phyloP scores from a whole-genome alignment of 129 eudicot genomes.

The Lonicera japonica region DNA sequence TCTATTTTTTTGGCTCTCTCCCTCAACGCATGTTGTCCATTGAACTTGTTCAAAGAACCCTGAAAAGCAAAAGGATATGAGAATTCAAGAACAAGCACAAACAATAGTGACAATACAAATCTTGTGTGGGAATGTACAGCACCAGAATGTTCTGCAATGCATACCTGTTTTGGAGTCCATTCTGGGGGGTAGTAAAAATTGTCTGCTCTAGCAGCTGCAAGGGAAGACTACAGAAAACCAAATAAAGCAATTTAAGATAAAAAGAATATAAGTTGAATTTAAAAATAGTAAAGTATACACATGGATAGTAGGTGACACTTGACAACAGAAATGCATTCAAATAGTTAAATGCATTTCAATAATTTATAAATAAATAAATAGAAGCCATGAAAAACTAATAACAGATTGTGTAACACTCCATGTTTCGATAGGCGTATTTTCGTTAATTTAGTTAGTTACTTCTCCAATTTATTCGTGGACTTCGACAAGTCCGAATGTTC shows the following conservation, averaged over 20 bases:
- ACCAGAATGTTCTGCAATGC: not conserved
- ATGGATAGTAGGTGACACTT: not conserved
- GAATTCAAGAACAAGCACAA: slow-evolving; percentile 6
- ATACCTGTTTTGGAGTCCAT: slow-evolving; percentile 93
- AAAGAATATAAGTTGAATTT: too few relatives aligned
- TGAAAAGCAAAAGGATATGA: slow-evolving; percentile 21
- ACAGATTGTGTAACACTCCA: too few relatives aligned
- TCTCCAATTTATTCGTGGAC: too few relatives aligned
- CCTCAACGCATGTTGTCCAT: slow-evolving; percentile 97
- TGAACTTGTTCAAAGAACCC: slow-evolving; percentile 93
- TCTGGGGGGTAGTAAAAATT: slow-evolving; percentile 97
- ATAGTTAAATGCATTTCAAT: too few relatives aligned
- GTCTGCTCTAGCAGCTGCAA: slow-evolving; percentile 99
- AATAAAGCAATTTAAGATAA: slow-evolving; percentile 9
- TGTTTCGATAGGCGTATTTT: too few relatives aligned
- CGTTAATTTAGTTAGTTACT: too few relatives aligned
- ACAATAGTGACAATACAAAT: not conserved
- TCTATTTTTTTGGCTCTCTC: slow-evolving; percentile 93
- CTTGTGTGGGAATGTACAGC: not conserved
- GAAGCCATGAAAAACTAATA: too few relatives aligned
- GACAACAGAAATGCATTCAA: not conserved
- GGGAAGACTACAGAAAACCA: slow-evolving; percentile 65
- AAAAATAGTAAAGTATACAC: not conserved
- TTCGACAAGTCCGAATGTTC: too few relatives aligned
- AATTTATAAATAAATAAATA: too few relatives aligned